Evolutionary conservation across 208 protist genomes (phyloP).

Genomic region (Phytomonas sp.): DNA sequence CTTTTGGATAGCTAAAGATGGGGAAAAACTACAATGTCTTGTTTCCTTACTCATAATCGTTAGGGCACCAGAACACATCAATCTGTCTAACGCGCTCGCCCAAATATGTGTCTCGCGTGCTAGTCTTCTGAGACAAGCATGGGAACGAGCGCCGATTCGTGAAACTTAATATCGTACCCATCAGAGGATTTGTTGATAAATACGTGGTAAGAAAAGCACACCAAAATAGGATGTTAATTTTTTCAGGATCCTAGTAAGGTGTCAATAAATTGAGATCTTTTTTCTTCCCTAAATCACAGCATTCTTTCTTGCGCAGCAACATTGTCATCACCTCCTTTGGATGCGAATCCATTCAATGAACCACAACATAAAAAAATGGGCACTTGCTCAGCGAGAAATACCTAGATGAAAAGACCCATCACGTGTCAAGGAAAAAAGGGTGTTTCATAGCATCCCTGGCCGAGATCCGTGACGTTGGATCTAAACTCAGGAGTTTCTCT

Average conservation of each 20-base stretch:
- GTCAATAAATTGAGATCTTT: neutral
- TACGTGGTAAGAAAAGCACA: too few species aligned
- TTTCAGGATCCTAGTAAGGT: too few species aligned
- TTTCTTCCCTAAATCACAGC: neutral
- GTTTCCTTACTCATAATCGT: too few species aligned
- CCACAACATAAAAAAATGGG: neutral
- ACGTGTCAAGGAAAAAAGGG: conserved; percentile 30
- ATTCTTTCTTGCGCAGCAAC: neutral
- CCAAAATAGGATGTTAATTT: too few species aligned
- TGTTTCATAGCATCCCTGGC: conserved; percentile 52
- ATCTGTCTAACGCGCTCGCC: too few species aligned
- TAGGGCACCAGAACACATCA: neutral
- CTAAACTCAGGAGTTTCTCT: conserved; percentile 30
- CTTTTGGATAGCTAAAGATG: neutral
- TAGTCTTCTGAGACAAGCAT: too few species aligned
- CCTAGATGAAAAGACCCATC: neutral
- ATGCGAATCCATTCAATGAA: neutral
- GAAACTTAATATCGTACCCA: too few species aligned
- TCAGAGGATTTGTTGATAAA: too few species aligned
- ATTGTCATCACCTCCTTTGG: neutral
- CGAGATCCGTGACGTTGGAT: conserved; percentile 38
- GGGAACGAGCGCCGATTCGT: too few species aligned
- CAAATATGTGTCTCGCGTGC: too few species aligned
- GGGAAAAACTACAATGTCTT: neutral
- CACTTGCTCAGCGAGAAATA: neutral